Evolutionary conservation across 352 stramenopile species (phyloP).

Genomic region (Hyaloperonospora brassicae): DNA sequence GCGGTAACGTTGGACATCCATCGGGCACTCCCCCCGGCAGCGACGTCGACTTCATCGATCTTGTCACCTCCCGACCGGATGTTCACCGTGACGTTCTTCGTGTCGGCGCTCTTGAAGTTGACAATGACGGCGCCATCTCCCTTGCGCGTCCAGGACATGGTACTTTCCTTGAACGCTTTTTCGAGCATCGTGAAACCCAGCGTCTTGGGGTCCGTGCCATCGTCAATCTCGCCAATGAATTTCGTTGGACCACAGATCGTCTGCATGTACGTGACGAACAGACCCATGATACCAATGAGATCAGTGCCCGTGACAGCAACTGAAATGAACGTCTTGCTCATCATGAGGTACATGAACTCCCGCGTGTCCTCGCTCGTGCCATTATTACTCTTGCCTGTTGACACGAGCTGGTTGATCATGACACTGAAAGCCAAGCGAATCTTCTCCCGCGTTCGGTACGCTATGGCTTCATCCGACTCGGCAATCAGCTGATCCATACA

Average conservation of each 20-base stretch:
- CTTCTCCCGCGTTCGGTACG: conserved; percentile 37
- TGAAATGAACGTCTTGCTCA: conserved; percentile 35
- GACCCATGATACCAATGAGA: conserved; percentile 38
- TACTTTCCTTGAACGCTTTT: conserved; percentile 36
- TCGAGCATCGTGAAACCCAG: conserved; percentile 34
- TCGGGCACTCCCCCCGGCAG: conserved; percentile 19
- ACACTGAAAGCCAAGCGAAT: conserved; percentile 46
- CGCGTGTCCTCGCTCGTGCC: conserved; percentile 27
- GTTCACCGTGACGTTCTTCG: conserved; percentile 37
- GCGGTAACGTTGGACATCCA: conserved; percentile 31
- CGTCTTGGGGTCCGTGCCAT: conserved; percentile 31
- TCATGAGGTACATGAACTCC: conserved; percentile 34
- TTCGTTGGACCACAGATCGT: conserved; percentile 49
- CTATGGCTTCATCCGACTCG: conserved; percentile 22
- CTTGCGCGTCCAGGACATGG: conserved; percentile 31
- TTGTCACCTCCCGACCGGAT: conserved; percentile 38
- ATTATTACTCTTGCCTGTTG: conserved; percentile 26
- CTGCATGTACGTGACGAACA: conserved; percentile 44
- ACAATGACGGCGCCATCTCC: conserved; percentile 33
- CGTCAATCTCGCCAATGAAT: conserved; percentile 50
- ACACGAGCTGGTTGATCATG: conserved; percentile 48
- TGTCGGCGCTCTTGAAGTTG: conserved; percentile 38
- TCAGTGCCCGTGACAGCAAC: conserved; percentile 44
- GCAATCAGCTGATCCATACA: conserved; percentile 36
- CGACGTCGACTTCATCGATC: conserved; percentile 31